Percentiles rank a stretch among this genome's conserved stretches.
Evolutionary conservation across 2,329 filamentous ascomycete genomes (phyloP).

Genomic region (Alternaria infectoria): DNA sequence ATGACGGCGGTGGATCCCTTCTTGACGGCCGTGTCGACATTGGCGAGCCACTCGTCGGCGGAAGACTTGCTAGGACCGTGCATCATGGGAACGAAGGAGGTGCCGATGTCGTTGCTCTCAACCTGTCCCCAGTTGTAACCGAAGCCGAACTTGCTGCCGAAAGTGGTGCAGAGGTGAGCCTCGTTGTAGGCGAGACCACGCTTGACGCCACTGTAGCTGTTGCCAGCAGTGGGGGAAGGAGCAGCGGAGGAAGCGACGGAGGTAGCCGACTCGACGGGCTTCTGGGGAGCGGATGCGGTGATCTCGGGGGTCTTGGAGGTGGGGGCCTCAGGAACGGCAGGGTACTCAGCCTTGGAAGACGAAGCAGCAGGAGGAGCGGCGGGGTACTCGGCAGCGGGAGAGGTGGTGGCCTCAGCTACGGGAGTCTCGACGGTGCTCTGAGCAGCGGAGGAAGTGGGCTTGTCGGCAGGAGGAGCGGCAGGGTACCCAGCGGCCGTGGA

Average conservation of each 20-base stretch:
- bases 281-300: constrained; percentile 13
- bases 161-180: constrained; percentile 58
- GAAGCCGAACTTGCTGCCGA: constrained; percentile 63
- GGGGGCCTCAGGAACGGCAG: constrained; percentile 4
- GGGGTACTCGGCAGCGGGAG: constrained; percentile 14
- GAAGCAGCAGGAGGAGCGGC: not conserved
- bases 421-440: not conserved
- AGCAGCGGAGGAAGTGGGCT: not conserved
- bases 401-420: constrained; percentile 4
- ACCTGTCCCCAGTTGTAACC: constrained; percentile 70
- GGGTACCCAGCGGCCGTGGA: constrained; percentile 14
- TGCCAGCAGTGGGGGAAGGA: constrained; percentile 23
- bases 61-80: constrained; percentile 33
- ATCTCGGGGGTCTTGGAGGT: constrained; percentile 20
- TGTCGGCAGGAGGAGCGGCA: constrained; percentile 1
- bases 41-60: constrained; percentile 35
- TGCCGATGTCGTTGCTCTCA: constrained; percentile 48
- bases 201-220: constrained; percentile 56
- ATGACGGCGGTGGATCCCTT: constrained; percentile 45
- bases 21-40: constrained; percentile 50
- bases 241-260: constrained; percentile 22
- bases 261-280: constrained; percentile 10
- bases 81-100: constrained; percentile 68
- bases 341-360: constrained; percentile 6
- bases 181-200: constrained; percentile 74